Evolutionary conservation across 257 asterid species (phyloP).

Genomic region (Pogostemon cablin): DNA sequence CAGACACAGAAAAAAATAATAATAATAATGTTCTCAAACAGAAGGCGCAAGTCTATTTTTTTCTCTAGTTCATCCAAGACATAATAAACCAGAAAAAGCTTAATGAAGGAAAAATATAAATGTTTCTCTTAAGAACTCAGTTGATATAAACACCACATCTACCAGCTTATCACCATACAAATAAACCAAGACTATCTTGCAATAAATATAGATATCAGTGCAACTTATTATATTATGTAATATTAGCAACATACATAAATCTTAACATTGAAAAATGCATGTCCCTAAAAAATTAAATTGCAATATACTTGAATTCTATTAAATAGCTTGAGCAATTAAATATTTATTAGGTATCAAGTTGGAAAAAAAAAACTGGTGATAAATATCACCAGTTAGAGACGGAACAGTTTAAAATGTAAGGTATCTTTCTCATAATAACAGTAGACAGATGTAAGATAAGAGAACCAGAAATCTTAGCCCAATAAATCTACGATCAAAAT

Average conservation of each 20-base stretch:
- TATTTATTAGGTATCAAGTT: neutral
- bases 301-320: neutral
- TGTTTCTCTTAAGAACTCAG: neutral
- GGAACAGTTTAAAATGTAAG: neutral
- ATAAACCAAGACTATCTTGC: neutral
- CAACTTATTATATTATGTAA: neutral
- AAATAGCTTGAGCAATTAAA: neutral
- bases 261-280: neutral
- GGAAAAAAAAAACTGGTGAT: neutral
- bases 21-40: neutral
- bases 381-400: conserved; percentile 2
- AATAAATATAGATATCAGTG: neutral
- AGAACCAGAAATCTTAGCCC: neutral
- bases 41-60: conserved; percentile 1
- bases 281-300: neutral
- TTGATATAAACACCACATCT: neutral
- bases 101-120: neutral
- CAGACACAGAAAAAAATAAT: conserved; percentile 10
- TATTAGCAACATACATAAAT: neutral
- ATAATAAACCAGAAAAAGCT: conserved; percentile 1
- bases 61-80: neutral
- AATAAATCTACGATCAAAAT: conserved; percentile 22
- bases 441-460: neutral
- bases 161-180: neutral
- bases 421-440: neutral